phyloP scores from a whole-genome alignment of 1,284 basidiomycete species.

The Leccinum brunneo-olivaceum region DNA sequence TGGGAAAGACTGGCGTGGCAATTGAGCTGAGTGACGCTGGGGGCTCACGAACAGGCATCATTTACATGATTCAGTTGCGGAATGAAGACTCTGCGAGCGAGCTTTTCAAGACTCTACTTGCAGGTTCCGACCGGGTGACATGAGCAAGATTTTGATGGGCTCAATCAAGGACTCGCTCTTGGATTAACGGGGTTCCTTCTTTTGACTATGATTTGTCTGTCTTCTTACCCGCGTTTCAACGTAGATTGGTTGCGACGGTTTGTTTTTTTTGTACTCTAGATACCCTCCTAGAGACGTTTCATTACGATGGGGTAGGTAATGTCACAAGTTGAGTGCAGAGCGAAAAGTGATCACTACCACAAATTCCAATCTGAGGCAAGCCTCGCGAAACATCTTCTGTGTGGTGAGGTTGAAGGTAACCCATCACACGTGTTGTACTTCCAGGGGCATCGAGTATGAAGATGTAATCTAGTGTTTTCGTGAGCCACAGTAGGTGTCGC shows the following conservation, averaged over 20 bases:
- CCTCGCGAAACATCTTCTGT: conserved; percentile 65
- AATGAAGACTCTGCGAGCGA: conserved; percentile 84
- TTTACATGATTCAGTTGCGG: conserved; percentile 95
- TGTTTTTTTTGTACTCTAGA: conserved; percentile 1
- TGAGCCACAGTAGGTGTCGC: conserved; percentile 6
- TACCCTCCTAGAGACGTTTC: conserved; percentile 12
- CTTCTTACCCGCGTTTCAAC: conserved; percentile 1
- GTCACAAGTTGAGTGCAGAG: conserved; percentile 50
- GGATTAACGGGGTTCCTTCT: too few species aligned
- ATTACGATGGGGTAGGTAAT: conserved; percentile 11
- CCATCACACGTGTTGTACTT: conserved; percentile 41
- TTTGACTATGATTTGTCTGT: neutral
- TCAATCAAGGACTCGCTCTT: too few species aligned
- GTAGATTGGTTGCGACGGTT: neutral
- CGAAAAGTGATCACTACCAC: conserved; percentile 84
- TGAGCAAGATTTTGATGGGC: conserved; percentile 1
- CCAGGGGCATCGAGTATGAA: conserved; percentile 54
- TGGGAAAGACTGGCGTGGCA: conserved; percentile 96
- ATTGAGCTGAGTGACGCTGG: conserved; percentile 85
- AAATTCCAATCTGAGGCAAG: conserved; percentile 73
- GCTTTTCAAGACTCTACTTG: conserved; percentile 82
- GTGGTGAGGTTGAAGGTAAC: conserved; percentile 60
- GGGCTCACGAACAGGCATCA: conserved; percentile 86
- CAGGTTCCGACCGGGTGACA: conserved; percentile 70
- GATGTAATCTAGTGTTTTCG: conserved; percentile 69